phyloP scores from a whole-genome alignment of 768 basidiomycete species.

The Fistulinella prunicolor region DNA sequence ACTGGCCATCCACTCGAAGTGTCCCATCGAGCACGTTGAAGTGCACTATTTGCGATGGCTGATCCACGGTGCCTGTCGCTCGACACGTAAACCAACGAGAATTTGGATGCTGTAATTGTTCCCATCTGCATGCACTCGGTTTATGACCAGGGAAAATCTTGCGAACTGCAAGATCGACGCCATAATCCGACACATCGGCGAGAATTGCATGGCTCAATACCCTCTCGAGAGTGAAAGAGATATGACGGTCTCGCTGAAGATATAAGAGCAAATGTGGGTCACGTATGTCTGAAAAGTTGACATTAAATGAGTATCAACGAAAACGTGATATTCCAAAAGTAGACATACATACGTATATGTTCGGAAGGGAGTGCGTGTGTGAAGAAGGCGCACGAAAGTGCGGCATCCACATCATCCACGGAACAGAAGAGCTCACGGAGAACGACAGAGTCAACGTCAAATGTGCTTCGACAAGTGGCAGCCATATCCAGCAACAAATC shows the following conservation, averaged over 20 bases:
- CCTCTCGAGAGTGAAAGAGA: conserved; percentile 19
- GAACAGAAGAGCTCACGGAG: conserved; percentile 5
- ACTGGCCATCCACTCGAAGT: conserved; percentile 18
- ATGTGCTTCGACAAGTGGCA: background rate
- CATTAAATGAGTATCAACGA: background rate
- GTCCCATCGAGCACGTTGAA: conserved; percentile 15
- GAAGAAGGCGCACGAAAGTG: conserved; percentile 24
- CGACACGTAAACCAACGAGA: conserved; percentile 13
- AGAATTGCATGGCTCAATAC: background rate
- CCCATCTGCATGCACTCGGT: conserved; percentile 11
- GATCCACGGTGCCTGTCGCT: background rate
- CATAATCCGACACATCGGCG: background rate
- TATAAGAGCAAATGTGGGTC: background rate
- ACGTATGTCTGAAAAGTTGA: background rate
- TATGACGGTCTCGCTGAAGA: conserved; percentile 21
- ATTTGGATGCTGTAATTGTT: background rate
- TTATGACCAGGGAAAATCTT: conserved; percentile 7
- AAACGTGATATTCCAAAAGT: background rate
- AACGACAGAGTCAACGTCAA: background rate
- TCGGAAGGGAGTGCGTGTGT: conserved; percentile 13
- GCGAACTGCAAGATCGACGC: conserved; percentile 13
- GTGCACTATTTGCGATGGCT: background rate
- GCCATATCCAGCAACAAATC: background rate
- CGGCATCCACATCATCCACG: conserved; percentile 12
- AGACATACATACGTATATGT: background rate